Base-by-base conservation (phyloP, 2,329 filamentous ascomycete species). In the Pseudopithomyces maydicus region DNA sequence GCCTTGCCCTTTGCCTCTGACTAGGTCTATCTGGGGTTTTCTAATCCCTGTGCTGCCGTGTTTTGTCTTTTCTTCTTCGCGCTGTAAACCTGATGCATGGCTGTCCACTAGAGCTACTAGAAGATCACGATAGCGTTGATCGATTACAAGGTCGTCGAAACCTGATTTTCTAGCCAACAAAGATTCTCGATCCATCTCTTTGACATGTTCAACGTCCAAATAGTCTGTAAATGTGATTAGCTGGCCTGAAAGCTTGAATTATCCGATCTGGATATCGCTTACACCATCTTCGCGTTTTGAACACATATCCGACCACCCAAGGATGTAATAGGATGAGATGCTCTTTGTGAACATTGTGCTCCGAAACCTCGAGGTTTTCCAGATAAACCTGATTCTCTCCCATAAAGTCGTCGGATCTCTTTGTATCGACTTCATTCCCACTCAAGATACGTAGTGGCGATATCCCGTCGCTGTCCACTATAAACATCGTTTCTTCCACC, bases 51-150 rank as follows among this genome's bases (percentile, higher is more conserved):
- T 20, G 20, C 6, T 39, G 23, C 41, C 19, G 14, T 47, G 14
- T 43, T 48, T 56, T 5, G n/a, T 26, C 39, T 56, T 56, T 23
- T 42, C 33, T 15, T 26, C 41, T 11, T 43, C 41, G 15, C 70
- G 35, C 62, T 70, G 39, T 10, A 63, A 50, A 14, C 62, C 58
- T 29, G 61, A 67, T 14, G 48, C 45, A 45, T 69, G 66, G 8
- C 54, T 57, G 17, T 69, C 61, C 5, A 75, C 71, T 1, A 76
- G 62, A 4, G 72, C 68, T 43, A 68, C 66, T 4, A 77, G 67
- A 4, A 75, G 59, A 17, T 68, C 62, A 50, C 73, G 73, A 49
- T 74, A 71, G 2, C 62, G 54, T 4, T 58, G 36, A 0, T 65
- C 63, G 23, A 75, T 64, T 2, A 74, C 72, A 2, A 77, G 46